phyloP scores from a whole-genome alignment of 1,284 basidiomycete genomes.

The Laetiporus sulphureus region DNA sequence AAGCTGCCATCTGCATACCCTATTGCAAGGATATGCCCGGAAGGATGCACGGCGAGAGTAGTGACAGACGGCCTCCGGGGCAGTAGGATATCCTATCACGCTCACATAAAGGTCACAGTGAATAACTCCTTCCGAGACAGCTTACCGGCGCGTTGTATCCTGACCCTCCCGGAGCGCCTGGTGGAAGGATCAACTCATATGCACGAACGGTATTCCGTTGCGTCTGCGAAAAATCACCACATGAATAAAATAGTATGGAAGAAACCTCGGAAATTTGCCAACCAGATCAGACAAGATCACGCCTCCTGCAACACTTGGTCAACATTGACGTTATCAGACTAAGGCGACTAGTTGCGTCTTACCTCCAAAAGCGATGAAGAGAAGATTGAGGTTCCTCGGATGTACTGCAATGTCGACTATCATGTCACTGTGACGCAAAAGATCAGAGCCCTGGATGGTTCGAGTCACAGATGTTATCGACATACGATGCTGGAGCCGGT shows the following conservation, averaged over 20 bases:
- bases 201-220: conserved; percentile 54
- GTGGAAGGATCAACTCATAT: conserved; percentile 64
- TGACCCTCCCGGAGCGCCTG: conserved; percentile 77
- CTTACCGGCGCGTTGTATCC: conserved; percentile 49
- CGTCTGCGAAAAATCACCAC: too few relatives aligned
- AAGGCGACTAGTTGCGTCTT: conserved; percentile 10
- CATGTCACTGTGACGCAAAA: conserved; percentile 31
- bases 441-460: too few relatives aligned
- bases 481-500: conserved; percentile 37
- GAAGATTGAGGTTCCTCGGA: conserved; percentile 74
- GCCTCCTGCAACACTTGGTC: conserved; percentile 43
- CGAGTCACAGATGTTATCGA: too few relatives aligned
- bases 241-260: too few relatives aligned
- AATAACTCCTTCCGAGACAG: not conserved
- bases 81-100: conserved; percentile 52
- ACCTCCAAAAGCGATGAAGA: conserved; percentile 83
- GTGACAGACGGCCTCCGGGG: conserved; percentile 73
- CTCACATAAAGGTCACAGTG: not conserved
- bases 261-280: too few relatives aligned
- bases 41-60: conserved; percentile 59
- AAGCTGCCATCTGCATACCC: conserved; percentile 86
- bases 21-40: conserved; percentile 64
- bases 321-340: not conserved
- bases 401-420: conserved; percentile 63
- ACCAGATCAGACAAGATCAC: conserved; percentile 71